A percentile compares a stretch with the other conserved stretches of the same genome.
Evolutionary conservation across 2,329 filamentous ascomycete genomes (phyloP).

Genomic region (Trichophyton schoenleinii): DNA sequence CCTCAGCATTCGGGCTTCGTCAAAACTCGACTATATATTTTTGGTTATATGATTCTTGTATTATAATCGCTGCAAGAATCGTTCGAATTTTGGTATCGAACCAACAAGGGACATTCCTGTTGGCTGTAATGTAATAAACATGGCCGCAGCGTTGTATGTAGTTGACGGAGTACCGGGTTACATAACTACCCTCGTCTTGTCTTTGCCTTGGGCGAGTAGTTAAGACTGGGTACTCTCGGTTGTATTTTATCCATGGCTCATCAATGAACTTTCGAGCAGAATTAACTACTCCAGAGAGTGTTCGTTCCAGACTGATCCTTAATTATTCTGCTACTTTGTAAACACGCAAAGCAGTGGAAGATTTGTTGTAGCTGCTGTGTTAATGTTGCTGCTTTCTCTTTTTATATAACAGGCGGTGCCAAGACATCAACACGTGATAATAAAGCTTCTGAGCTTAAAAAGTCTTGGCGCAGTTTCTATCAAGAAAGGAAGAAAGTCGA

Average conservation of each 20-base stretch:
- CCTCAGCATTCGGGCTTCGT: not conserved
- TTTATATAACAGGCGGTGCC: not conserved
- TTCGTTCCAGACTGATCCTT: not conserved
- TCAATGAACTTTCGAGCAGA: not conserved
- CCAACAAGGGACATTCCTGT: not conserved
- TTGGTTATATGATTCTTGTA: not conserved
- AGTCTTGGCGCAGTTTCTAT: constrained; percentile 5
- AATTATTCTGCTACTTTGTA: not conserved
- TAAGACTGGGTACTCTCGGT: no score
- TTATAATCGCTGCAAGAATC: not conserved
- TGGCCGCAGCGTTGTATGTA: no score
- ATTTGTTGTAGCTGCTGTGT: not conserved
- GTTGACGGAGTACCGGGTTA: no score
- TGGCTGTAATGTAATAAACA: not conserved
- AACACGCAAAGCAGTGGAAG: no score
- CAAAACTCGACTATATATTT: not conserved
- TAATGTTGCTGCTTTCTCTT: not conserved
- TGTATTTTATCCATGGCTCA: no score
- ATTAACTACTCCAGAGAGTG: not conserved
- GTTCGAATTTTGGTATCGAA: no score
- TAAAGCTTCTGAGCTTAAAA: not conserved
- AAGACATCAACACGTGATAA: not conserved
- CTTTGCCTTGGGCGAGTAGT: no score
- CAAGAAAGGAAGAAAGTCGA: not conserved
- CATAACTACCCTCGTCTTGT: no score